Percentiles rank a stretch among this genome's conserved stretches.
These are phyloP conservation scores for Pezicula rhizophila DNA, from an alignment of 2,329 filamentous ascomycete genomes.

Conservation along the genomic window DNA sequence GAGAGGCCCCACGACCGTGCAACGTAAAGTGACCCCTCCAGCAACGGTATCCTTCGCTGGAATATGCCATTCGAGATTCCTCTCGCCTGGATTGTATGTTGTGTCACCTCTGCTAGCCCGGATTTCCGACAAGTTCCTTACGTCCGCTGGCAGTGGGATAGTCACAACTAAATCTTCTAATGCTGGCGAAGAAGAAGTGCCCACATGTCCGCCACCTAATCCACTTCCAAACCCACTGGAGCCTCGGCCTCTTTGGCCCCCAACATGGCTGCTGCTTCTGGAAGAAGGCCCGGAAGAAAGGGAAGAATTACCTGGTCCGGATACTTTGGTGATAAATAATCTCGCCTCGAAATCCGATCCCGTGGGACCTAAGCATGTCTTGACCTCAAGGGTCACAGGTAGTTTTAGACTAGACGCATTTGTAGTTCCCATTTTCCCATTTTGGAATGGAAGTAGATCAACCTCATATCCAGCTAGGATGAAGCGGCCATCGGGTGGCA, in stretches of 20 bases:
- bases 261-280: constrained; percentile 28
- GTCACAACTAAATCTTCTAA: constrained; percentile 74
- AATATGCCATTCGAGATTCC: constrained; percentile 75
- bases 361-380: constrained; percentile 66
- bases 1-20: constrained; percentile 67
- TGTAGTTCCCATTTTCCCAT: constrained; percentile 47
- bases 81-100: constrained; percentile 68
- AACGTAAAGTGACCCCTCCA: constrained; percentile 68
- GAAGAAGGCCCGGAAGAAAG: constrained; percentile 30
- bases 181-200: constrained; percentile 37
- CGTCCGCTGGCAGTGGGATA: constrained; percentile 70
- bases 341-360: constrained; percentile 88
- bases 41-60: constrained; percentile 69
- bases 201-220: constrained; percentile 38
- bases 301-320: constrained; percentile 37
- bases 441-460: constrained; percentile 71
- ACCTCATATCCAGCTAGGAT: constrained; percentile 92
- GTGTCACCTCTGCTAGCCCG: constrained; percentile 78
- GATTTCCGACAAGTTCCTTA: constrained; percentile 79
- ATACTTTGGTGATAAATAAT: constrained; percentile 63
- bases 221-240: constrained; percentile 39
- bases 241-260: constrained; percentile 33
- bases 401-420: constrained; percentile 62
- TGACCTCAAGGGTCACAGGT: constrained; percentile 76
- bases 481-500: constrained; percentile 91